Evolutionary conservation across 2,329 filamentous ascomycete species (phyloP), one percentile per base, ranked within the genome.

Genomic region (Rutstroemia sp.): DNA sequence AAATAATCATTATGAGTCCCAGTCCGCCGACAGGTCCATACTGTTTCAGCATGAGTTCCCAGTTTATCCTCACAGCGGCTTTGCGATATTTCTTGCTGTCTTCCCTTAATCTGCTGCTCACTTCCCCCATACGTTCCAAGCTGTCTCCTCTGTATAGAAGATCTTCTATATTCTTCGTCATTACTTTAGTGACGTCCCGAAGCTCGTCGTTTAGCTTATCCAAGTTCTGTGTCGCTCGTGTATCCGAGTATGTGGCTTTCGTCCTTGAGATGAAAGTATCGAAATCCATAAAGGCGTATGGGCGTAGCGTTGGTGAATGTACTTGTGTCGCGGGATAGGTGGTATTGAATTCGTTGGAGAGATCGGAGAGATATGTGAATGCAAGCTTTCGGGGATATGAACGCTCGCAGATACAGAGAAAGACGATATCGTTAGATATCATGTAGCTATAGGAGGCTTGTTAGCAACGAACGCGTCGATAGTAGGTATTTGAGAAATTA

Each of bases 131-230:
- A 67, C 91, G 83, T 75, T 99, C 94, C 64, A 99, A 75, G 67
- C 86, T 94, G 71, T 99, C 94, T 27, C 94, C 94, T 60, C 95
- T 80, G 71, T 99, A 99, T 53, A 99, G 77, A 69, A 99, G 76
- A 72, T 99, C 94, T 78, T 99, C 94, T 65, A 99, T 97, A 73
- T 99, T 99, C 82, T 97, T 97, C 56, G 92, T 97, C 95, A 99
- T 99, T 69, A 99, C 92, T 75, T 96, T 92, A 1, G 94, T 97
- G 55, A 99, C 95, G 73, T 97, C 94, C 71, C 92, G 87, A 63
- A 99, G 82, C 79, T 99, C 95, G 69, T 96, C 90, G 70, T 99
- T 97, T 63, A 99, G 78, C 74, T 92, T 91, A 73, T 95, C 90
- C 57, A 99, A 82, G 73, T 97, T 97, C 74, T 92, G 88, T 14